Conservation (phyloP, 352 stramenopile genomes). For the Phytophthora sojae region DNA sequence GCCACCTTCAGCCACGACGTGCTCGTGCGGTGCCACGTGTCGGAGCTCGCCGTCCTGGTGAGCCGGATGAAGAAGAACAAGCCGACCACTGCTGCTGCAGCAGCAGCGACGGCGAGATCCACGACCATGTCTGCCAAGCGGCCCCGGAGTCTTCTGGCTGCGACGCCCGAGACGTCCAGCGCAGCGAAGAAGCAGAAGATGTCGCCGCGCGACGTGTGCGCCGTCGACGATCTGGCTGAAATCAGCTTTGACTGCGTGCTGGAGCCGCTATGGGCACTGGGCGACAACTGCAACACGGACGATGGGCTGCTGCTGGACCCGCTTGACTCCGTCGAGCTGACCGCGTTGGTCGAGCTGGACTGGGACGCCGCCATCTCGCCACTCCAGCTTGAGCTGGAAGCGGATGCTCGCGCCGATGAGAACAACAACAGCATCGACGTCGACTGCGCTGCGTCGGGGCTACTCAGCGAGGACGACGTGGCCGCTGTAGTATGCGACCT, state of each 20-base stretch:
- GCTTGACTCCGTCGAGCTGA: conserved; percentile 24
- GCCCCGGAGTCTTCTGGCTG: conserved; percentile 1
- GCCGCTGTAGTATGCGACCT: conserved; percentile 8
- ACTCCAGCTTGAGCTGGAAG: neutral
- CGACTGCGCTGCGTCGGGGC: neutral
- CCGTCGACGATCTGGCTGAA: conserved; percentile 4
- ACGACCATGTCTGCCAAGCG: conserved; percentile 12
- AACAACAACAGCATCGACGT: neutral
- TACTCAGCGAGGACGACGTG: conserved; percentile 23
- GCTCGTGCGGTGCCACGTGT: conserved; percentile 55
- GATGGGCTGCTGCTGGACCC: conserved; percentile 15
- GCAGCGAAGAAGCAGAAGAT: conserved; percentile 22
- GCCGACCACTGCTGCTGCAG: neutral
- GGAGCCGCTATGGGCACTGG: conserved; percentile 9
- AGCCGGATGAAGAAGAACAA: conserved; percentile 19
- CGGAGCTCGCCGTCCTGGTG: conserved; percentile 16
- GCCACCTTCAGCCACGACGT: conserved; percentile 82
- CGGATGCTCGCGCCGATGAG: too few species aligned
- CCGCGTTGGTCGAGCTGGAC: conserved; percentile 21
- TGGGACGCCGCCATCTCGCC: conserved; percentile 15
- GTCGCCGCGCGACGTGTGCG: conserved; percentile 23
- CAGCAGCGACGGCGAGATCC: neutral
- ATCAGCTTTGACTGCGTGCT: conserved; percentile 1
- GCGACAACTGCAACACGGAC: conserved; percentile 1
- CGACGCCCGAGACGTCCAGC: neutral